Base-by-base conservation (phyloP, 2,329 filamentous ascomycete species). In the Aphanocladium album region DNA sequence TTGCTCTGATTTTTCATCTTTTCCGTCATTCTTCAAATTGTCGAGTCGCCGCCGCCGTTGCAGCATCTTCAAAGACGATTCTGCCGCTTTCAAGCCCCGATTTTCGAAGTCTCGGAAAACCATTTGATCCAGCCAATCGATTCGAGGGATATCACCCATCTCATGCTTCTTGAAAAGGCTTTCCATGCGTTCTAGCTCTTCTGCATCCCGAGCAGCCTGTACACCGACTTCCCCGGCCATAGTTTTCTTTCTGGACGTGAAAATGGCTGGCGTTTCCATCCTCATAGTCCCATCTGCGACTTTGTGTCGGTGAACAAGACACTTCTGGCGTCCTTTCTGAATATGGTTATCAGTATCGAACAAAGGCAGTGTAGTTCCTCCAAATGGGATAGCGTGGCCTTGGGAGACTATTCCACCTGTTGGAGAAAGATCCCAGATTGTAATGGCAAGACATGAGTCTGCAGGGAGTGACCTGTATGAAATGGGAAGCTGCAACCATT, bases 81-180 rank as follows among this genome's bases (percentile, higher is more conserved):
- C 84, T 39, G 89, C 86, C 12, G 85, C 84, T 67, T 87, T 81
- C 2, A 86, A 71, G 23, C 88, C 85, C 61, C 86, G 82, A 75
- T 90, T 95, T 76, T 96, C 93, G 62, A 96, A 88, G 56, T 89
- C 89, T 45, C 93, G 87, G 72, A 96, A 99, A 2, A 97, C 93
- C 67, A 98, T 83, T 69, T 95, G 90, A 72, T 99, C 95, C 47
- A 99, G 83, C 96, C 95, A 99, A 68, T 96, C 91, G 52, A 96
- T 89, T 17, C 92, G 86, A 0, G 91, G 87, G 27, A 99, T 93
- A 72, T 99, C 95, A 19, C 92, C 93, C 89, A 97, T 96, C 71
- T 99, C 96, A 70, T 98, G 95, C 75, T 96, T 96, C 76, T 99
- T 99, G 71, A 99, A 89, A 23, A 98, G 75, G 58, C 86, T 88